phyloP scores from a whole-genome alignment of 441 rosid genomes.

The Eruca vesicaria region DNA sequence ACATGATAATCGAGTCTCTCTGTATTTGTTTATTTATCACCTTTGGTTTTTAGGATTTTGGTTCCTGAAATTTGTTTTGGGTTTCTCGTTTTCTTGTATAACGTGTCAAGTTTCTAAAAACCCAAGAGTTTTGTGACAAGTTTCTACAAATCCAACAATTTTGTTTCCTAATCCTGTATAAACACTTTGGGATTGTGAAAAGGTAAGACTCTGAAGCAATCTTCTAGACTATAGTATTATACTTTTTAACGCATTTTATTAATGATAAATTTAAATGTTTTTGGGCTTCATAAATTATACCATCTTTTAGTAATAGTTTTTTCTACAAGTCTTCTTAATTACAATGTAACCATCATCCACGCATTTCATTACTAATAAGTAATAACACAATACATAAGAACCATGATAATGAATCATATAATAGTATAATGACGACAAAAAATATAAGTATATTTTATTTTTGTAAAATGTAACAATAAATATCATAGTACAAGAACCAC shows the following conservation, averaged over 20 bases:
- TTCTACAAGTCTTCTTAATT: background rate
- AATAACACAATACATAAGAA: constrained; percentile 10
- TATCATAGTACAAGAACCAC: constrained; percentile 11
- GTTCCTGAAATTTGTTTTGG: background rate
- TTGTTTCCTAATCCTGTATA: background rate
- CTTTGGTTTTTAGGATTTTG: background rate
- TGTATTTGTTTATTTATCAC: background rate
- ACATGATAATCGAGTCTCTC: background rate
- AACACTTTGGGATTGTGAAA: constrained; percentile 10
- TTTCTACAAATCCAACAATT: constrained; percentile 6
- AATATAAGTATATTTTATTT: no score
- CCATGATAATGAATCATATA: background rate
- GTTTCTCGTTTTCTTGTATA: constrained; percentile 1
- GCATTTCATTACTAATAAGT: background rate
- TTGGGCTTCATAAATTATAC: no score
- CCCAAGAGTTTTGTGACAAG: background rate
- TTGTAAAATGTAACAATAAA: no score
- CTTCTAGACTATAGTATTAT: no score
- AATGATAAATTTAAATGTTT: no score
- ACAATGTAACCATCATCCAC: background rate
- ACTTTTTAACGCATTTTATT: no score
- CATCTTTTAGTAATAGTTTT: background rate
- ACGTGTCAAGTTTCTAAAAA: constrained; percentile 8
- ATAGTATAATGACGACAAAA: background rate
- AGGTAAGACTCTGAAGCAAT: background rate